Base-by-base conservation (phyloP, 306 rosid species). In the Casuarina equisetifolia region DNA sequence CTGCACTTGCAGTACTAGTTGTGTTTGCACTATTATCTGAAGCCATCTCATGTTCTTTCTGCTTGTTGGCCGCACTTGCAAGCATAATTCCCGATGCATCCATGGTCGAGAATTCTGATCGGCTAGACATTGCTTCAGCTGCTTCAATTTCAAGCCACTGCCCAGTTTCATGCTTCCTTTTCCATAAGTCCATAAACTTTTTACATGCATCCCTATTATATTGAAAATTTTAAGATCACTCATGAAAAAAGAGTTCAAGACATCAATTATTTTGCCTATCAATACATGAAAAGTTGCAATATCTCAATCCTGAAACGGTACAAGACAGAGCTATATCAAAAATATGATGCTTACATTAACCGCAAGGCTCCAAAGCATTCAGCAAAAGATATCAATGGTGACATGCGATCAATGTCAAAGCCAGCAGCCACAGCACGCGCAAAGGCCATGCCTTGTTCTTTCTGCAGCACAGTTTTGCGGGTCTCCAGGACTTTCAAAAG, bases 401-500 rank as follows among this genome's bases (percentile, higher is more conserved):
- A 82, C 77, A 92, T 81, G 80, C 80, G 55, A 70, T 92, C 97
- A 78, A 85, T 79, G 78, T 96, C 93, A 87, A 96, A 96, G 79
- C 99, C 99, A 78, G 99, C 99, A 40, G 99, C 98, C 69, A 90
- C 98, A 81, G 99, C 99, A 38, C 98, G 96, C 44, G 99, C 99
- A 86, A 96, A 96, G 79, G 98, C 98, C 99, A 96, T 96, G 74
- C 98, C 99, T 85, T 96, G 99, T 91, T 96, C 99, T 87, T 96
- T 96, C 89, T 90, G 98, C 54, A 96, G 90, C 86, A 87, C 86
- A 70, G 84, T 85, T 78, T 90, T 96, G 55, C 99, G 98, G 15
- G 93, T 88, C 85, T 96, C 99, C 80, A 96, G 80, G 78, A 96
- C 98, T 90, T 91, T 96, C 81, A 96, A 80, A 80, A 96, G 99